Evolutionary conservation across 257 asterid genomes (phyloP).

Genomic region (Solanum tacnaense): DNA sequence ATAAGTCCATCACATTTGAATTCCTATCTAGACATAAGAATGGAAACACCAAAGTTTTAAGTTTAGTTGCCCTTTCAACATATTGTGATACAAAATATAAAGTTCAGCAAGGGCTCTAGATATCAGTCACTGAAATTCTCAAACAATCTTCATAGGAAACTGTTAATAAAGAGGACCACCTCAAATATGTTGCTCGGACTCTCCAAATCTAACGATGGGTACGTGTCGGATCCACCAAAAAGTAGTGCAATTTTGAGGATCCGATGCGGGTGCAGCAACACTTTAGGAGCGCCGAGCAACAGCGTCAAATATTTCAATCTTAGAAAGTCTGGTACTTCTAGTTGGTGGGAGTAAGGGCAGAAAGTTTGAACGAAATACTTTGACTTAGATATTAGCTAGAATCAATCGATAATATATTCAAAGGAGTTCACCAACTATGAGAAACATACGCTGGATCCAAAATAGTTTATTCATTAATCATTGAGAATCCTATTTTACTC

Average conservation of each 20-base stretch:
- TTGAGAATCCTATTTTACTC: not conserved
- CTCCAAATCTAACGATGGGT: not conserved
- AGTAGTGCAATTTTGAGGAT: not conserved
- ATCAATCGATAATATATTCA: not conserved
- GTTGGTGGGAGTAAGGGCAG: not conserved
- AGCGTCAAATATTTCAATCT: not conserved
- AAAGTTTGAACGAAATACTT: not conserved
- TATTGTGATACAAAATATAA: not conserved
- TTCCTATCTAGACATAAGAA: not conserved
- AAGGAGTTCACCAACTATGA: not conserved
- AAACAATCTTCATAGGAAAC: not conserved
- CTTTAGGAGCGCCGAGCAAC: not conserved
- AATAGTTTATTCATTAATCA: not conserved
- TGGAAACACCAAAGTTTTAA: not conserved
- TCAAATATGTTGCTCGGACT: not conserved
- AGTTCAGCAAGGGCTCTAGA: not conserved
- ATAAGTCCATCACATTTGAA: not conserved
- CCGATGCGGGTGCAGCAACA: not conserved
- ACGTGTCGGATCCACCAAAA: not conserved
- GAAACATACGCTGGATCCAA: not conserved
- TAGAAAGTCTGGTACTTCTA: not conserved
- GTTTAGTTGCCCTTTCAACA: not conserved
- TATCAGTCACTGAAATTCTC: not conserved
- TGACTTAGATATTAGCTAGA: not conserved
- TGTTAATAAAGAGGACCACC: not conserved